These are phyloP conservation scores for Microsporum canis DNA, from an alignment of 2,329 filamentous ascomycete species.

Conservation along the genomic window DNA sequence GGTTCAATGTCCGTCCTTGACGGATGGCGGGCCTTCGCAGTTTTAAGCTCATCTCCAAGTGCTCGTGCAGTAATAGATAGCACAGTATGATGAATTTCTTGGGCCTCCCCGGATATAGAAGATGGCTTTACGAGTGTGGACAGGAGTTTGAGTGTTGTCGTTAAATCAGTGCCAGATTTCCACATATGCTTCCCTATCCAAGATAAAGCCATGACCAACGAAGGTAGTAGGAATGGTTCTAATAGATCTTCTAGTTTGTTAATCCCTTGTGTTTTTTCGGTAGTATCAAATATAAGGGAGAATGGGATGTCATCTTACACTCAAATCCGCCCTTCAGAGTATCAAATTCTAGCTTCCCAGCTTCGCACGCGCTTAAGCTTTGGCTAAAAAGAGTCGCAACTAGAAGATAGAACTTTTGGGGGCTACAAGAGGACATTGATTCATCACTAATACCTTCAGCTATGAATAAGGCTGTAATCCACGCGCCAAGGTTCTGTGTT, in stretches of 20 bases:
- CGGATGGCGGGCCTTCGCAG: constrained; percentile 39
- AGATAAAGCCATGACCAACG: constrained; percentile 46
- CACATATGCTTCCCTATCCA: constrained; percentile 50
- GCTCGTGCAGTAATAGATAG: constrained; percentile 44
- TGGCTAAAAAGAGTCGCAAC: constrained; percentile 53
- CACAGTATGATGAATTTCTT: constrained; percentile 50
- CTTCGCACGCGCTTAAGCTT: constrained; percentile 47
- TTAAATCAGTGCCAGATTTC: constrained; percentile 38
- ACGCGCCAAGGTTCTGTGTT: constrained; percentile 45
- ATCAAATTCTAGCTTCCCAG: constrained; percentile 44
- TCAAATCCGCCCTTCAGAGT: constrained; percentile 52
- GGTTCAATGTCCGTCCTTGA: constrained; percentile 42
- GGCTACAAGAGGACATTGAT: constrained; percentile 52
- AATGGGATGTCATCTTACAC: constrained; percentile 34
- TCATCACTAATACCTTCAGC: constrained; percentile 54
- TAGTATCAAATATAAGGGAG: neutral
- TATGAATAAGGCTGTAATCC: constrained; percentile 52
- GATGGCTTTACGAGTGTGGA: constrained; percentile 46
- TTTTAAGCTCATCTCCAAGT: constrained; percentile 42
- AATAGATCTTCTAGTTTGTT: constrained; percentile 40
- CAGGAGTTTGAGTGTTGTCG: constrained; percentile 45
- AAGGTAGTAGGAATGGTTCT: constrained; percentile 52
- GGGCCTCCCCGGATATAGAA: constrained; percentile 48
- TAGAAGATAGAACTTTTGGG: constrained; percentile 53
- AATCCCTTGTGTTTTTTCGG: constrained; percentile 8